phyloP scores from a whole-genome alignment of 352 stramenopile genomes.

The Pythium plurisporium region DNA sequence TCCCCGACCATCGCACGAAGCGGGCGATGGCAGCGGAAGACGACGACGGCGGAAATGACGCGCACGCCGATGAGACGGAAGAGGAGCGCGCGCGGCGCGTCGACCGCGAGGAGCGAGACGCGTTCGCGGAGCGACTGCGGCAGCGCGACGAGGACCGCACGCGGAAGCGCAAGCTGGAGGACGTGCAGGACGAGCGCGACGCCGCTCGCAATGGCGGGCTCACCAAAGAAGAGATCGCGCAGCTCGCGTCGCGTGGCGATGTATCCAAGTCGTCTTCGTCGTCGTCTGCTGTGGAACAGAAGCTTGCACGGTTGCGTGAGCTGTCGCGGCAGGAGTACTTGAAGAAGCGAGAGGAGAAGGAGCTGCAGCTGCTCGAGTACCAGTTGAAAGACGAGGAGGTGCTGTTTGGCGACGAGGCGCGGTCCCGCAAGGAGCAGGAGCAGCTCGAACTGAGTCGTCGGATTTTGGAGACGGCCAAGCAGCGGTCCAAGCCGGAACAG shows the following conservation, averaged over 20 bases:
- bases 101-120: slow-evolving; percentile 72
- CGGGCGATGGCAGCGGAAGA: slow-evolving; percentile 6
- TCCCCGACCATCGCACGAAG: slow-evolving; percentile 22
- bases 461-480: slow-evolving; percentile 89
- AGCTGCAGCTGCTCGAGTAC: slow-evolving; percentile 92
- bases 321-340: slow-evolving; percentile 95
- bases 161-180: slow-evolving; percentile 43
- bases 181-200: slow-evolving; percentile 24
- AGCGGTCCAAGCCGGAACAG: slow-evolving; percentile 44
- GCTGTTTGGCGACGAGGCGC: slow-evolving; percentile 73
- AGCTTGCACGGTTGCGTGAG: slow-evolving; percentile 80
- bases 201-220: slow-evolving; percentile 29
- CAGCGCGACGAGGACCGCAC: slow-evolving; percentile 74
- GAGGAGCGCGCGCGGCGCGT: slow-evolving; percentile 49
- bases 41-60: not conserved
- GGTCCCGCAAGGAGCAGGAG: slow-evolving; percentile 79
- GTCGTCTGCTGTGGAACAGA: slow-evolving; percentile 35
- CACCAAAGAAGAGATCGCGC: slow-evolving; percentile 71
- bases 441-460: slow-evolving; percentile 81
- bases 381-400: slow-evolving; percentile 75
- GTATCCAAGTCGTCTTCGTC: slow-evolving; percentile 27
- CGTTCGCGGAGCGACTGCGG: slow-evolving; percentile 75
- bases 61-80: slow-evolving; percentile 16
- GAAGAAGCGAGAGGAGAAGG: slow-evolving; percentile 96
- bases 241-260: slow-evolving; percentile 76